These are phyloP conservation scores for Hansenula lynferdii DNA, from an alignment of 1,139 yeast species.

Conservation along the genomic window DNA sequence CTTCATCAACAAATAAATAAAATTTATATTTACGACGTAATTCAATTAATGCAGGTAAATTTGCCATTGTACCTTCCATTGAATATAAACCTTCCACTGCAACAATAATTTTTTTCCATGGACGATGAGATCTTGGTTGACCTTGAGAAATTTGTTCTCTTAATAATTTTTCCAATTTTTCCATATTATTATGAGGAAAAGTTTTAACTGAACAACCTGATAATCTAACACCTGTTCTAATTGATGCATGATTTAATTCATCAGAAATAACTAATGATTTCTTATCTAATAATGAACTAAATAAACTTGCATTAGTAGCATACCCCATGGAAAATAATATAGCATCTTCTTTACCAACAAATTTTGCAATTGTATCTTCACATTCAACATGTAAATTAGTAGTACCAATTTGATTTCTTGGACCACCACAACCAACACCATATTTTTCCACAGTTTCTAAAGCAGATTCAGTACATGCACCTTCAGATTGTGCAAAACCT, in stretches of 20 bases:
- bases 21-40: slow-evolving; percentile 84
- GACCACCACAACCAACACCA: slow-evolving; percentile 78
- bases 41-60: slow-evolving; percentile 72
- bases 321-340: slow-evolving; percentile 90
- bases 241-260: slow-evolving; percentile 92
- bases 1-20: slow-evolving; percentile 91
- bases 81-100: slow-evolving; percentile 96
- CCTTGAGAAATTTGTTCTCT: slow-evolving; percentile 93
- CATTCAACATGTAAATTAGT: slow-evolving; percentile 70
- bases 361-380: slow-evolving; percentile 74
- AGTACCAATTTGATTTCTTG: slow-evolving; percentile 73
- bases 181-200: slow-evolving; percentile 90
- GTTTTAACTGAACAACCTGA: slow-evolving; percentile 94
- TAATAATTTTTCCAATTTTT: slow-evolving; percentile 67
- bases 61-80: slow-evolving; percentile 96
- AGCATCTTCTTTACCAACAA: slow-evolving; percentile 89
- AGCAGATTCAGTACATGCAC: slow-evolving; percentile 83
- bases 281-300: slow-evolving; percentile 77
- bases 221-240: slow-evolving; percentile 89
- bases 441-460: slow-evolving; percentile 55
- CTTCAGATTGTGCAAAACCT: slow-evolving; percentile 95
- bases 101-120: slow-evolving; percentile 91
- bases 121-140: slow-evolving; percentile 94
- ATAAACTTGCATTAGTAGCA: slow-evolving; percentile 92
- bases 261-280: slow-evolving; percentile 91